Conservation (phyloP, 768 basidiomycete genomes). For the Ephemerocybe angulata region DNA sequence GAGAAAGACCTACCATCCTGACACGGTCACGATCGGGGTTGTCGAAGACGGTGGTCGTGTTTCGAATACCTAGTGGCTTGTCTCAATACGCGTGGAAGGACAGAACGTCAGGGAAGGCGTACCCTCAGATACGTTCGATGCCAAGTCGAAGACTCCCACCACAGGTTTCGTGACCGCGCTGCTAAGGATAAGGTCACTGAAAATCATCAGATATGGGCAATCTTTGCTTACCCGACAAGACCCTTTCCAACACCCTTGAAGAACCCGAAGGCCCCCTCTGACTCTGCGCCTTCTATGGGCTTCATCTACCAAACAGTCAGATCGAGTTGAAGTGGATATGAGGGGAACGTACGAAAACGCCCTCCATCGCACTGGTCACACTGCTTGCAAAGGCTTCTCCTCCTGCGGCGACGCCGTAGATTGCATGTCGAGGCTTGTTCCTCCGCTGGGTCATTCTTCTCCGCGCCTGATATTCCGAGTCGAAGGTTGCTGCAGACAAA, state of each 20-base stretch:
- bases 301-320: conserved; percentile 61
- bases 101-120: conserved; percentile 6
- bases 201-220: not conserved
- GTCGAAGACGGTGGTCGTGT: conserved; percentile 98
- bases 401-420: conserved; percentile 95
- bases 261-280: conserved; percentile 91
- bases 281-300: conserved; percentile 94
- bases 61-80: conserved; percentile 73
- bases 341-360: conserved; percentile 65
- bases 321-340: no score
- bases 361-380: conserved; percentile 93
- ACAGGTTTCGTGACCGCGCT: conserved; percentile 95
- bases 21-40: conserved; percentile 84
- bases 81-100: no score
- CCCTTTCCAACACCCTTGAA: conserved; percentile 98
- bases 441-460: conserved; percentile 85
- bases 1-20: conserved; percentile 55
- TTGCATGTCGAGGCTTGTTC: conserved; percentile 94
- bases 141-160: conserved; percentile 94
- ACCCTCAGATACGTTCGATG: conserved; percentile 94
- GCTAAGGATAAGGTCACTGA: conserved; percentile 4
- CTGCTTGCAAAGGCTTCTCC: conserved; percentile 92
- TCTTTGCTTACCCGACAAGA: conserved; percentile 71
- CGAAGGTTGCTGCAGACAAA: conserved; percentile 93
- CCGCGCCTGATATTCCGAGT: conserved; percentile 90